A percentile compares a stretch with the other conserved stretches of the same genome.
Evolutionary conservation across 2,329 filamentous ascomycete species (phyloP).

Genomic region (Microdochium bolleyi): DNA sequence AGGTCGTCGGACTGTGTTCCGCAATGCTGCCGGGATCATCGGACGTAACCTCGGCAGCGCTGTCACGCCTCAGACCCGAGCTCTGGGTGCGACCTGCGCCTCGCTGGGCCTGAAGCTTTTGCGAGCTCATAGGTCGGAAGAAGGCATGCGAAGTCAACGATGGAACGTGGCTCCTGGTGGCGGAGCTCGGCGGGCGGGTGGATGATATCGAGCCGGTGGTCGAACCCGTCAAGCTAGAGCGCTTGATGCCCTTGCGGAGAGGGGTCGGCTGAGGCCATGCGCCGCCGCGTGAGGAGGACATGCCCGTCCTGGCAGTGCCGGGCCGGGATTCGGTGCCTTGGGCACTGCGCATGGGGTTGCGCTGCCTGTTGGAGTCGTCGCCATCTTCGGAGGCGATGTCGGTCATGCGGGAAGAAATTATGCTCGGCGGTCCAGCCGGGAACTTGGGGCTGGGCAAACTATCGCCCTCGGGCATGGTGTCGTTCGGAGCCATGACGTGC

Average conservation of each 20-base stretch:
- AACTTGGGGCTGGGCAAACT: conserved; percentile 30
- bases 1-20: conserved; percentile 50
- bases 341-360: conserved; percentile 22
- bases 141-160: conserved; percentile 85
- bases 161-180: conserved; percentile 81
- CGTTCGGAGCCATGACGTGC: background rate
- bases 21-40: conserved; percentile 38
- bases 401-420: conserved; percentile 68
- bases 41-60: conserved; percentile 18
- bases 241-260: conserved; percentile 43
- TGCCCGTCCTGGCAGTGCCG: conserved; percentile 43
- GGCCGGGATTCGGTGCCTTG: conserved; percentile 43
- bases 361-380: conserved; percentile 22
- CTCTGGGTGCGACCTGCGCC: conserved; percentile 42
- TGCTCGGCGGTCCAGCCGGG: conserved; percentile 47
- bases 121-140: conserved; percentile 94
- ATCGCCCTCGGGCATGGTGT: conserved; percentile 27
- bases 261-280: conserved; percentile 47
- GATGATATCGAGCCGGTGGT: conserved; percentile 31
- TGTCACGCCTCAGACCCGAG: conserved; percentile 12
- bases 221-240: conserved; percentile 32
- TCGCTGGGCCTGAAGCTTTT: conserved; percentile 85
- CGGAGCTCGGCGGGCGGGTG: conserved; percentile 55
- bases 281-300: conserved; percentile 35
- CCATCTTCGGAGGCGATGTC: conserved; percentile 53